Conservation (phyloP, 768 basidiomycete species). For the Suillus cothurnatus region DNA sequence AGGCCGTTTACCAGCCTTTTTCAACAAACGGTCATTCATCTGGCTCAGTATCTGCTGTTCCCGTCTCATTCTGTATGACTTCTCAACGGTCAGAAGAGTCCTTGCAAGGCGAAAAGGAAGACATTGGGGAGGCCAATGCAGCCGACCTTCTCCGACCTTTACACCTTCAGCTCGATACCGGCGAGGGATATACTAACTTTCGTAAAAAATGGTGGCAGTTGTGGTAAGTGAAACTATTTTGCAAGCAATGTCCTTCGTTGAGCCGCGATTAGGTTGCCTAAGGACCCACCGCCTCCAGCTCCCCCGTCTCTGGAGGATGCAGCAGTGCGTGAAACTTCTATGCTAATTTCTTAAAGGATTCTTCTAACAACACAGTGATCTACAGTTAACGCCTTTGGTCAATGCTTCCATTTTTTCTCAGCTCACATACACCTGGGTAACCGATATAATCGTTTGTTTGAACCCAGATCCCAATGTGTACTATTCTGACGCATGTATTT, state of each 20-base stretch:
- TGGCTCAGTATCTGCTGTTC: background rate
- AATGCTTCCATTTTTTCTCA: constrained; percentile 58
- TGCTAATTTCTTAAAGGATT: background rate
- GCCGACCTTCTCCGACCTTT: background rate
- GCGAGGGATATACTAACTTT: constrained; percentile 39
- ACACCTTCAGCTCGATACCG: constrained; percentile 41
- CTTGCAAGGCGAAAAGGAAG: background rate
- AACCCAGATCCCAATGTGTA: background rate
- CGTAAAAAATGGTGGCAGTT: constrained; percentile 56
- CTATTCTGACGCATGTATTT: background rate
- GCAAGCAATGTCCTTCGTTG: background rate
- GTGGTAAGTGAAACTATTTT: constrained; percentile 40
- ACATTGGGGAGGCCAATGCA: background rate
- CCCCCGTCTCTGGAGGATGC: constrained; percentile 58
- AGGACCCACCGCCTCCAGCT: constrained; percentile 57
- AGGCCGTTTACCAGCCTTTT: background rate
- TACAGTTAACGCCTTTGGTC: constrained; percentile 57
- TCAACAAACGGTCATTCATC: background rate
- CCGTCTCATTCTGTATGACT: background rate
- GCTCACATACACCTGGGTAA: constrained; percentile 69
- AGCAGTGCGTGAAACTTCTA: constrained; percentile 30
- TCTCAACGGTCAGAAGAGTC: background rate
- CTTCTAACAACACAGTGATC: background rate
- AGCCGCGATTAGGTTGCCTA: constrained; percentile 50
- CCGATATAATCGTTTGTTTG: constrained; percentile 51